Conservation (phyloP, 2,329 filamentous ascomycete species). For the Botrytis sinoallii region DNA sequence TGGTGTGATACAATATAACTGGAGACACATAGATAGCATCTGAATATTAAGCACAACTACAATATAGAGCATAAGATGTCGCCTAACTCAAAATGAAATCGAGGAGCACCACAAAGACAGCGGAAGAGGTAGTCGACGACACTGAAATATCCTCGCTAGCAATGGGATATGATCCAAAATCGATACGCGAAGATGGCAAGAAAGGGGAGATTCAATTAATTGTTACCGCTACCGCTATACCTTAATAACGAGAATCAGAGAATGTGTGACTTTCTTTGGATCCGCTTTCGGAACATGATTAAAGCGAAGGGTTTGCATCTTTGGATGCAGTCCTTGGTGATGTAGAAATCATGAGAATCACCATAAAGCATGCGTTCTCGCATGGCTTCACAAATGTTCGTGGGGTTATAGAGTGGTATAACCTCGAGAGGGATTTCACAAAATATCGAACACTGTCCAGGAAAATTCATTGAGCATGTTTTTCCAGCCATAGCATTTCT, state of each 20-base stretch:
- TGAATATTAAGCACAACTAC: no score
- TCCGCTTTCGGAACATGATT: background rate
- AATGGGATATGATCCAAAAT: background rate
- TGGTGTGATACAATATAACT: background rate
- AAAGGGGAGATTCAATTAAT: background rate
- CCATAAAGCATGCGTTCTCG: background rate
- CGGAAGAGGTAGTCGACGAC: background rate
- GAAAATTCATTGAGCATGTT: background rate
- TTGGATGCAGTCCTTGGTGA: background rate
- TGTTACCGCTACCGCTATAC: no score
- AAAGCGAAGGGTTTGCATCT: background rate
- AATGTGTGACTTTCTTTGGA: no score
- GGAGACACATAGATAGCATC: no score
- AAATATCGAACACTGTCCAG: no score
- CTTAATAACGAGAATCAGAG: background rate
- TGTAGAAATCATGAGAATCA: background rate
- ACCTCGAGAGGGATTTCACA: accelerated
- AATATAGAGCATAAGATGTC: no score
- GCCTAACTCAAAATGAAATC: no score
- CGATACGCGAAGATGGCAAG: background rate
- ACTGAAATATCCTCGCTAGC: background rate
- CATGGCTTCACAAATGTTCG: background rate
- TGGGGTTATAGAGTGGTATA: background rate
- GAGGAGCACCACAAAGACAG: background rate
- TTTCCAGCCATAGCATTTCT: background rate